Base-by-base conservation (phyloP, 2,329 filamentous ascomycete species). In the Aspergillus piperis region DNA sequence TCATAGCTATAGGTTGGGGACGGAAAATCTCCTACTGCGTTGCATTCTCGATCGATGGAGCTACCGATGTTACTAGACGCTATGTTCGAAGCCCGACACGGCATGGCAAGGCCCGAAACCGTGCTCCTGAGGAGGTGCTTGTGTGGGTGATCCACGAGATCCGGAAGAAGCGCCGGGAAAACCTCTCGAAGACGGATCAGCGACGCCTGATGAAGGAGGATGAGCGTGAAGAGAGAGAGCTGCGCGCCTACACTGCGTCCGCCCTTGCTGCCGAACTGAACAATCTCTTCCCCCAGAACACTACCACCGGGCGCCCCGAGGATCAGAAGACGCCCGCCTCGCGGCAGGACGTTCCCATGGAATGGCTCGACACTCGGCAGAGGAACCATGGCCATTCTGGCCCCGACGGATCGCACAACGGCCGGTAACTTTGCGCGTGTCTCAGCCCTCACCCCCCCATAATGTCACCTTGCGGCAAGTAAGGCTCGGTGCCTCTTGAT, bases 11-110 rank as follows among this genome's bases (percentile, higher is more conserved):
- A 87, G 85, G 93, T 62, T 99, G 95, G 95, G 88, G 90, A 68
- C 95, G 95, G 82, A 96, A 95, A 81, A 91, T 98, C 82, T 93
- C 92, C 0, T 99, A 99, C 79, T 97, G 93, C 80, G 88, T 99
- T 62, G 95, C 94, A 54, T 99, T 99, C 74, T 96, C 92, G 11
- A 92, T 91, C 59, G 95, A 99, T 63, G 95, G 86, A 58, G 86
- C 85, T 61, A 86, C 84, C 69, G 86, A 89, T 71, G 86, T 89
- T 63, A 89, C 86, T n/a, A 81, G 86, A 48, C 83, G 86, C 66
- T 89, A 89, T 69, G 84, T 88, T 47, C 80, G 80, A 57, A 79
- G 76, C 62, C 81, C 83, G 19, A 66, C 72, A n/a, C 77, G 75
- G 58, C 74, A 90, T 68, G 88, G 90, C 36, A 81, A 85, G n/a